Evolutionary conservation across 2,329 filamentous ascomycete species (phyloP).

Genomic region (Mycocentrospora acerina): DNA sequence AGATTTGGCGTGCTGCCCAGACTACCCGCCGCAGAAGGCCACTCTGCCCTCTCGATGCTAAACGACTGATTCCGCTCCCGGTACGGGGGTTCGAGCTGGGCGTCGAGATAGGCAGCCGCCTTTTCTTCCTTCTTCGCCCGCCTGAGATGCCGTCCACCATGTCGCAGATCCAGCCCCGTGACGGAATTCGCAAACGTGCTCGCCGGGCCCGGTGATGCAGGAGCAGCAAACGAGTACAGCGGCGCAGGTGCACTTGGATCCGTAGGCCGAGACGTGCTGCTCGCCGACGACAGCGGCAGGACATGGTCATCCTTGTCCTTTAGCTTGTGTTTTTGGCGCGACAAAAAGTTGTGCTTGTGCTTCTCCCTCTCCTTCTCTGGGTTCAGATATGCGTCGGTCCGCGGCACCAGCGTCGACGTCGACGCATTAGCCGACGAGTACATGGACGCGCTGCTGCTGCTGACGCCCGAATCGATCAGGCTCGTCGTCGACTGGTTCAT

Average conservation of each 20-base stretch:
- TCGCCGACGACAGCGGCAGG: conserved; percentile 71
- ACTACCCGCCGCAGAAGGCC: conserved; percentile 31
- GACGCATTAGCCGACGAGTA: conserved; percentile 78
- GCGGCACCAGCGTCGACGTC: conserved; percentile 71
- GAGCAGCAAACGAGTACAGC: conserved; percentile 76
- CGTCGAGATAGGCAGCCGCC: conserved; percentile 42
- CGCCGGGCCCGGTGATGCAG: conserved; percentile 68
- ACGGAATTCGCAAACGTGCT: conserved; percentile 78
- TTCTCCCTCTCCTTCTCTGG: conserved; percentile 70
- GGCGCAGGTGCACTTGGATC: conserved; percentile 75
- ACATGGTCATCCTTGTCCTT: conserved; percentile 69
- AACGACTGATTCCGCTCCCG: conserved; percentile 42
- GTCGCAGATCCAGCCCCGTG: conserved; percentile 75
- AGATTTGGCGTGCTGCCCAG: conserved; percentile 26
- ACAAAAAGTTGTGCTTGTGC: conserved; percentile 74
- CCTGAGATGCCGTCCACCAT: conserved; percentile 72
- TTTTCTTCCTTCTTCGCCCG: conserved; percentile 68
- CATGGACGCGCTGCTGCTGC: conserved; percentile 61
- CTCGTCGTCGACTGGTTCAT: conserved; percentile 71
- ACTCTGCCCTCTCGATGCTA: conserved; percentile 41
- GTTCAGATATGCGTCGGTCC: conserved; percentile 39
- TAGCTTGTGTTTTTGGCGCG: conserved; percentile 75
- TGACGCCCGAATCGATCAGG: conserved; percentile 60
- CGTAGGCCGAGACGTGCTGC: conserved; percentile 73
- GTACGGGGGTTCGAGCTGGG: conserved; percentile 33